Base-by-base conservation (phyloP, 1,139 yeast species). In the Sugiyamaella paludigena region DNA sequence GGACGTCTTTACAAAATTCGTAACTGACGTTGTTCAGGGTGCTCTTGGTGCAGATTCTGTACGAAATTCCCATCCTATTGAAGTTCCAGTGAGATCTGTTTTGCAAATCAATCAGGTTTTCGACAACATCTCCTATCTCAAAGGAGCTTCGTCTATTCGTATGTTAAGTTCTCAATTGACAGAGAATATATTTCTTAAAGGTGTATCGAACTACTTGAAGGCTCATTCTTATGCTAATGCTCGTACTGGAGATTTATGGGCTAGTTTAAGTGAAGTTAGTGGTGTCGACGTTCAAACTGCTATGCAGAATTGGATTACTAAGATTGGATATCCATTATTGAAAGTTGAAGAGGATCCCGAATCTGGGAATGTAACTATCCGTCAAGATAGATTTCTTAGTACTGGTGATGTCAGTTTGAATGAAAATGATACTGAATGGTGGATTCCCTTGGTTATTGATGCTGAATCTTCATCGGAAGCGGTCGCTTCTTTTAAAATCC, bases 51-150 rank as follows among this genome's bases (percentile, higher is more conserved):
- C 84, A 60, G 94, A 85, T 63, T 78, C 86, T 1, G 73, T 84
- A 58, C 76, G 88, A 65, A 80, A 83, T 40, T 83, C 89, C 9
- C 94, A 85, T 64, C 89, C 94, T 26, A 81, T 85, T 56, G 86
- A 83, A 63, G 92, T 84, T 8, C 85, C 87, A 8, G 88, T 85
- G 12, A 73, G 78, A 56, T 78, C 79, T 58, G 89, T 88, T 16
- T 80, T 80, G 56, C 91, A 85, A 60, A 83, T 85, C 58, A 85
- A 84, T 63, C 91, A 84, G 69, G 79, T 84, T 45, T 85, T 85
- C 64, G 92, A 85, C 63, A 82, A 84, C 45, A 85, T 85, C 53
- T 83, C 89, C 9, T 84, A 84, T 65, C 72, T 80, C 53, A 84
- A 84, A 70, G 94, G 92, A 48, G 84, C 88, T 12, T 80, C 87